Evolutionary conservation across 495 filamentous ascomycete genomes (phyloP), one percentile per base, ranked within the genome.

Genomic region (Jackrogersella multiformis): DNA sequence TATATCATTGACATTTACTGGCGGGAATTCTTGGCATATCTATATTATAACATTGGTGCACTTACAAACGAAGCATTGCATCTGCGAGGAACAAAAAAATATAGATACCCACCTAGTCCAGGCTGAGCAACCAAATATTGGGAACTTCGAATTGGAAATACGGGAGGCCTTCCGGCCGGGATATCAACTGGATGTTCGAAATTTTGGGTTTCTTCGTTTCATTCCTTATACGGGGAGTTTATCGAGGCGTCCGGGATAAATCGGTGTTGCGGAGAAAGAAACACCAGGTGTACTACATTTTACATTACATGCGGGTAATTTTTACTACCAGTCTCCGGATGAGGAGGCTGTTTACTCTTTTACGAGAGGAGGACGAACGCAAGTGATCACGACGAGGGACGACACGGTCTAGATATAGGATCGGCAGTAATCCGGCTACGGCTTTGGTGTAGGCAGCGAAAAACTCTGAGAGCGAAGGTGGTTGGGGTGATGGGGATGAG

Each of bases 291-390:
- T 69, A 69, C 55, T 24, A 69, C 56, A 16, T 18, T 60, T n/a
- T n/a, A n/a, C n/a, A n/a, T n/a, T n/a, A n/a, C 45, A 57, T 56
- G 54, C 41, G 35, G 44, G 49, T 32, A 68, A 36, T 21, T 39
- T 35, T 28, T 38, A 32, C 3, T 24, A 20, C n/a, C 32, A 49
- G 23, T 20, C n/a, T 26, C 24, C 35, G 38, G 32, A 38, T 18
- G 34, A 12, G 44, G 46, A 35, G 38, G 54, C n/a, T 38, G 34
- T 41, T 8, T 60, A 32, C 36, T 38, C 42, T 35, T 53, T 28
- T 56, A 63, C 16, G 66, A 65, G 56, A 57, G 56, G 61, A 48
- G 52, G 61, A 69, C 21, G 36, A 64, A 65, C 61, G 61, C 61
- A 65, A 69, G 66, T 65, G 49, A 69, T 59, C 6, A 64, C 24